Evolutionary conservation across 1,284 basidiomycete genomes (phyloP).

Genomic region (Caloboletus firmus): DNA sequence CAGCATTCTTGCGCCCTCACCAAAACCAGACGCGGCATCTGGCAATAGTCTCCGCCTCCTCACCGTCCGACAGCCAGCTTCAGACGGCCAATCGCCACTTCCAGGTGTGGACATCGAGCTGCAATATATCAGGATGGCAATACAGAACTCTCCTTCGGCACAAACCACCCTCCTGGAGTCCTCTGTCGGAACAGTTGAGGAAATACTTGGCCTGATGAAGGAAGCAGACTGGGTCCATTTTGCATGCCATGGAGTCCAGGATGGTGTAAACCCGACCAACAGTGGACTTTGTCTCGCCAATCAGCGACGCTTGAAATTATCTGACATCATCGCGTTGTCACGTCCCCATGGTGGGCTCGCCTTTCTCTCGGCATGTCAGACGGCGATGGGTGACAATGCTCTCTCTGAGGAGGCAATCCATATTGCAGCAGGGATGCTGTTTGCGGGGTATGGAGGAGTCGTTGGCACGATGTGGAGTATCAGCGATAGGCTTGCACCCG

Average conservation of each 20-base stretch:
- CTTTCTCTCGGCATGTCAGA: no score
- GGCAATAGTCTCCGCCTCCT: not conserved
- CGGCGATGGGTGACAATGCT: no score
- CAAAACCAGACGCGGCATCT: not conserved
- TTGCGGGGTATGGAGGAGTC: not conserved
- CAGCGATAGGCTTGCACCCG: not conserved
- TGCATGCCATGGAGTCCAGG: not conserved
- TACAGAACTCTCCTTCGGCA: not conserved
- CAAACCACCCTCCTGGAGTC: not conserved
- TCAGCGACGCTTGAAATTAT: not conserved
- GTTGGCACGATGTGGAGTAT: not conserved
- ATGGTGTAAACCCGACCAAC: not conserved
- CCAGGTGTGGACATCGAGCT: not conserved
- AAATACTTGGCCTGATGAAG: not conserved
- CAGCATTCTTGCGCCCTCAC: not conserved
- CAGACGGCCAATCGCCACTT: not conserved
- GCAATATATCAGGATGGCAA: not conserved
- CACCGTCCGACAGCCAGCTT: not conserved
- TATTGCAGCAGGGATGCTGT: not conserved
- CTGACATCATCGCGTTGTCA: not conserved
- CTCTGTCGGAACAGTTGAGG: not conserved
- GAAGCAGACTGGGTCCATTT: not conserved
- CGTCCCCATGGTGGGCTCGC: no score
- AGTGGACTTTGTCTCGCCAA: not conserved
- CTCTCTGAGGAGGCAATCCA: not conserved